phyloP scores from a whole-genome alignment of 495 filamentous ascomycete genomes.

The Aspergillus egyptiacus region DNA sequence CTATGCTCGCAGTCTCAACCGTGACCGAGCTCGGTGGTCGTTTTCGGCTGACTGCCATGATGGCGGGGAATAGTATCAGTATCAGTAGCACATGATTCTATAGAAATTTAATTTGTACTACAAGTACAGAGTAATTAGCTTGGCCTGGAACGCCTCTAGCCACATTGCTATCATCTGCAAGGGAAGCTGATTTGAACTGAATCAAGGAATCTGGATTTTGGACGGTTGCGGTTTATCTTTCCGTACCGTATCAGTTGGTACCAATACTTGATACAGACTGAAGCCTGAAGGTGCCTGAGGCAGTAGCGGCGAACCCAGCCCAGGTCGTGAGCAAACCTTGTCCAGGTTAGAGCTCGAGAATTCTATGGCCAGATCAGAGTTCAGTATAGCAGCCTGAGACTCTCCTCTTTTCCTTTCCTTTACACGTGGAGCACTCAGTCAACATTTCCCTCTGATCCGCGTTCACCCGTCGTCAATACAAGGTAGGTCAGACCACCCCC shows the following conservation, averaged over 20 bases:
- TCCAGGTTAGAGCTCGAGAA: neutral
- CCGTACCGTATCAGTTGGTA: constrained; percentile 2
- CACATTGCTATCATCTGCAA: constrained; percentile 1
- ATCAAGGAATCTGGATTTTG: neutral
- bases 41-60: neutral
- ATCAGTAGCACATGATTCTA: neutral
- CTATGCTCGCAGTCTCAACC: no score
- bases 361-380: neutral
- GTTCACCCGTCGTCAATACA: constrained; percentile 1
- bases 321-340: constrained; percentile 13
- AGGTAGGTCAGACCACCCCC: constrained; percentile 7
- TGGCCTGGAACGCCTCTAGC: no score
- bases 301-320: neutral
- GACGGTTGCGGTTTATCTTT: constrained; percentile 11
- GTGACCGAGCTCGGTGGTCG: neutral
- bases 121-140: no score
- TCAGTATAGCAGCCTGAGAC: neutral
- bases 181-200: neutral
- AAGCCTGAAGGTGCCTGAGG: constrained; percentile 10
- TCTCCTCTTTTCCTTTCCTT: neutral
- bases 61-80: neutral
- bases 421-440: neutral
- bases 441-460: no score
- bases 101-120: neutral
- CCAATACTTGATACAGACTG: neutral